Evolutionary conservation across 768 basidiomycete species (phyloP).

Genomic region (Rhodotorula graminis): DNA sequence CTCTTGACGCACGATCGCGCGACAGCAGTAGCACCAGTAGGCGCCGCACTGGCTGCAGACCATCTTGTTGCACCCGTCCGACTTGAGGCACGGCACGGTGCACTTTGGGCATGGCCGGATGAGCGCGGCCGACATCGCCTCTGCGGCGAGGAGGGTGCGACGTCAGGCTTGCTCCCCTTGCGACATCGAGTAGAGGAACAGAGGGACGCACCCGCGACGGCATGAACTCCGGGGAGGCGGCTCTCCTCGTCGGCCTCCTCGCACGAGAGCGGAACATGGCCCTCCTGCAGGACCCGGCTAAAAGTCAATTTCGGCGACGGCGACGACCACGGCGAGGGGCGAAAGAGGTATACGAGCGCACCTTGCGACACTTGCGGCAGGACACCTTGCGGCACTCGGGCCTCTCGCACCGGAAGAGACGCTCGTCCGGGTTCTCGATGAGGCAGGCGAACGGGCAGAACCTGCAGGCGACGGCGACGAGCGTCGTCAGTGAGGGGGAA

Average conservation of each 20-base stretch:
- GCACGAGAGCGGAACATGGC: slow-evolving; percentile 49
- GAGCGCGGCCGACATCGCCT: slow-evolving; percentile 49
- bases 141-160: slow-evolving; percentile 37
- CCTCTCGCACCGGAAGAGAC: slow-evolving; percentile 34
- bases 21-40: slow-evolving; percentile 48
- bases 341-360: not conserved
- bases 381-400: slow-evolving; percentile 35
- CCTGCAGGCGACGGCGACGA: not conserved
- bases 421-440: slow-evolving; percentile 38
- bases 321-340: not conserved
- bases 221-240: slow-evolving; percentile 46
- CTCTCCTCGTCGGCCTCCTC: slow-evolving; percentile 44
- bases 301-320: not conserved
- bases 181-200: not conserved
- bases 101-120: slow-evolving; percentile 48
- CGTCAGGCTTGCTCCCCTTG: no score
- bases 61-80: slow-evolving; percentile 42
- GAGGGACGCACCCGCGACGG: slow-evolving; percentile 35
- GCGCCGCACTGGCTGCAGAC: slow-evolving; percentile 38
- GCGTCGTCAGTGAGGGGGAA: not conserved
- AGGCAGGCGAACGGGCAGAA: slow-evolving; percentile 38
- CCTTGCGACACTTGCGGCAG: slow-evolving; percentile 40
- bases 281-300: slow-evolving; percentile 17
- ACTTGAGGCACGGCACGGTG: slow-evolving; percentile 45
- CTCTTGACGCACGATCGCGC: not conserved